Evolutionary conservation across 2,329 filamentous ascomycete genomes (phyloP), one percentile per base, ranked within the genome.

Genomic region (Colletotrichum musicola): DNA sequence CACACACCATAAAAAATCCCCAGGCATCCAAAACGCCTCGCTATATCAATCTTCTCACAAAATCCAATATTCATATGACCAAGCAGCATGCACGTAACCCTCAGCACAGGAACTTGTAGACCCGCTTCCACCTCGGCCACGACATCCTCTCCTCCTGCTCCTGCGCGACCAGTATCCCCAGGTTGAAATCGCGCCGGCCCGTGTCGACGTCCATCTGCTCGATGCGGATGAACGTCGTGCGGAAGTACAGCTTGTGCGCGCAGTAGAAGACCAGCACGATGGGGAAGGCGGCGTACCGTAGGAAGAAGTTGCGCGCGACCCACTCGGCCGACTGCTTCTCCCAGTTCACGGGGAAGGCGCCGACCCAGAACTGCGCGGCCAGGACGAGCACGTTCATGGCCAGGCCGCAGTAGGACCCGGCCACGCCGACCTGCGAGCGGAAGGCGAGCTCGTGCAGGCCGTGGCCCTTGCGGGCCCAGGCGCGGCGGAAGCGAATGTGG

Each of bases 401-500:
- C 64, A 97, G 85, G 25, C 95, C 95, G 35, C 96, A 70, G 85
- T 91, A 98, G 3, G 93, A 97, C 10, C 95, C 95, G 10, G 87
- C 73, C 9, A 96, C 82, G 69, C 95, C 95, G 4, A 92, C 88
- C 76, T 97, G 93, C 0, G 93, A 93, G 42, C 82, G 84, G 83
- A 96, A 98, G 6, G 95, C 92, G 6, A 98, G 86, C 74, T 97
- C 93, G 63, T 89, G 84, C 42, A 95, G 82, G n/a, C 83, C 85
- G 77, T 91, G 91, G 51, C 92, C 92, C 70, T 90, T 88, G 13
- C 81, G 76, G 51, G 83, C 85, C 93, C 94, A 97, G n/a, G 90
- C 93, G 27, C 82, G 82, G 71, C 95, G 93, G 87, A 98, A 98
- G 64, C 94, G 93, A 76, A 98, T 97, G 80, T 98, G 95, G 25